A percentile compares a stretch with the other conserved stretches of the same genome.
phyloP scores from a whole-genome alignment of 1,139 yeast genomes.

The Hemisphaericaspora subhashii region DNA sequence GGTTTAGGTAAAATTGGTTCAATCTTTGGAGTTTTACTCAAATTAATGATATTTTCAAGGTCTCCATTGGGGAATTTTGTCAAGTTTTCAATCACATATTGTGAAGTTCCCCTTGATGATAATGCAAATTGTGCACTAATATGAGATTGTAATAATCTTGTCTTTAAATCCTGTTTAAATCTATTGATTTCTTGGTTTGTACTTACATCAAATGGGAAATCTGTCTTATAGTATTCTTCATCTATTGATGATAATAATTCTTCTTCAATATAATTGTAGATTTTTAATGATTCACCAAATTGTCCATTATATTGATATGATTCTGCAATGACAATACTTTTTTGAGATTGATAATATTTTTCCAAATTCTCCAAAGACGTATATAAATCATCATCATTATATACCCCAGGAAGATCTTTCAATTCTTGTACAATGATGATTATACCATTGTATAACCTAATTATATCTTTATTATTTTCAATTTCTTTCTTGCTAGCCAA shows the following conservation, averaged over 20 bases:
- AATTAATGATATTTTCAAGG: constrained; percentile 47
- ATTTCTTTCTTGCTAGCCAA: constrained; percentile 23
- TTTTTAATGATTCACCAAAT: constrained; percentile 55
- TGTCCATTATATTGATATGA: constrained; percentile 48
- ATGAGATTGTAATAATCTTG: constrained; percentile 41
- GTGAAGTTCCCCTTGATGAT: constrained; percentile 10
- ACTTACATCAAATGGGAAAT: constrained; percentile 42
- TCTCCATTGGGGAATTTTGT: constrained; percentile 43
- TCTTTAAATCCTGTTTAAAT: constrained; percentile 28
- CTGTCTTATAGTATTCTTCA: constrained; percentile 26
- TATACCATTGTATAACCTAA: constrained; percentile 52
- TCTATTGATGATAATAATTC: constrained; percentile 11
- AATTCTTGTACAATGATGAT: constrained; percentile 53
- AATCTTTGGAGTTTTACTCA: constrained; percentile 39
- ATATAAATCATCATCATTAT: constrained; percentile 72
- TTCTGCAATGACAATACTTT: constrained; percentile 47
- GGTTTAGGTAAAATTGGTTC: constrained; percentile 76
- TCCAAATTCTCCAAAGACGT: constrained; percentile 52
- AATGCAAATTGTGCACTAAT: constrained; percentile 51
- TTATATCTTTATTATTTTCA: constrained; percentile 43
- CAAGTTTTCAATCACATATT: constrained; percentile 49
- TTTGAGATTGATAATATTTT: constrained; percentile 45
- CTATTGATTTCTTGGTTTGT: constrained; percentile 31
- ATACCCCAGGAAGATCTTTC: constrained; percentile 86
- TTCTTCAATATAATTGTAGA: constrained; percentile 38